Conservation (phyloP, 208 protist species). For the Trypanosoma mega region DNA sequence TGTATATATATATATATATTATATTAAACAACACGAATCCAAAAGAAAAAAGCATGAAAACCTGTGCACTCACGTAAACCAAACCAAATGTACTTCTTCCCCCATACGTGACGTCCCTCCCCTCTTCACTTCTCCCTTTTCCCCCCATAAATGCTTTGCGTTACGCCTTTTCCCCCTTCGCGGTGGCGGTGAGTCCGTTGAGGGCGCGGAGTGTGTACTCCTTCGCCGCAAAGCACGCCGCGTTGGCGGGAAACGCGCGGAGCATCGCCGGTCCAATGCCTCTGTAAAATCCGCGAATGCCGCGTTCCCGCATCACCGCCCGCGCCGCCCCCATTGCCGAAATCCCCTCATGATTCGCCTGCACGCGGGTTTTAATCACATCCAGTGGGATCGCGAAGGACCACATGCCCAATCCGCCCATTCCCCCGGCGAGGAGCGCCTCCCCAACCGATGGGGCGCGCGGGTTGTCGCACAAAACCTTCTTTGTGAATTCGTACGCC, state of each 20-base stretch:
- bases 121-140: too few relatives aligned
- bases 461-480: conserved; percentile 16
- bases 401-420: conserved; percentile 44
- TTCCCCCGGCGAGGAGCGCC: conserved; percentile 41
- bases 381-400: conserved; percentile 41
- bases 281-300: conserved; percentile 34
- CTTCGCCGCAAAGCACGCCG: conserved; percentile 31
- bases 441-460: conserved; percentile 13
- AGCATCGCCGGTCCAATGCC: conserved; percentile 38
- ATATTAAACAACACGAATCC: conserved; percentile 3
- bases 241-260: conserved; percentile 42
- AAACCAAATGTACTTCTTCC: too few relatives aligned
- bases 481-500: conserved; percentile 40
- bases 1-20: conserved; percentile 23
- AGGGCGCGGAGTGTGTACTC: conserved; percentile 20
- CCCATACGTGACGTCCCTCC: too few relatives aligned
- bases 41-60: conserved; percentile 18
- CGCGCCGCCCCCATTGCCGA: conserved; percentile 6
- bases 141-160: too few relatives aligned
- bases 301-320: conserved; percentile 18
- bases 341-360: conserved; percentile 19
- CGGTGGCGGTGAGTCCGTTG: too few relatives aligned
- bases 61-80: too few relatives aligned
- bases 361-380: conserved; percentile 45
- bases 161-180: too few relatives aligned